Percentiles rank a stretch among this genome's conserved stretches.
These are phyloP conservation scores for Multifurca ochricompacta DNA, from an alignment of 768 basidiomycete species.

Conservation along the genomic window DNA sequence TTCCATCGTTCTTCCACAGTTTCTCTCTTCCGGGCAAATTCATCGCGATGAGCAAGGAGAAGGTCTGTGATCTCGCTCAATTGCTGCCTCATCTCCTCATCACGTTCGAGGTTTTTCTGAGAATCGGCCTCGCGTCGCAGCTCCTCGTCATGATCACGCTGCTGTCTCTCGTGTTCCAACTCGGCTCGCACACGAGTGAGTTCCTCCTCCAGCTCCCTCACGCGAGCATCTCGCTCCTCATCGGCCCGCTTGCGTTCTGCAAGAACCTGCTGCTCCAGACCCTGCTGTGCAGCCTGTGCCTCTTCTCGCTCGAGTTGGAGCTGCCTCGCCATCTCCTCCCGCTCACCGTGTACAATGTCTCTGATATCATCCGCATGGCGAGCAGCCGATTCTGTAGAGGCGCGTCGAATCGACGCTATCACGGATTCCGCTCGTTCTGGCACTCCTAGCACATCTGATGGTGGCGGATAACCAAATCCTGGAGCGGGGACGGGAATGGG, in stretches of 20 bases:
- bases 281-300: slow-evolving; percentile 18
- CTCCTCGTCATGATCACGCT: slow-evolving; percentile 49
- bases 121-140: slow-evolving; percentile 56
- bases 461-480: not conserved
- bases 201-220: slow-evolving; percentile 55
- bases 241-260: slow-evolving; percentile 25
- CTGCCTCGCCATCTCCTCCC: slow-evolving; percentile 17
- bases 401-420: slow-evolving; percentile 33
- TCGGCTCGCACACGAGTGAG: slow-evolving; percentile 48
- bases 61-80: slow-evolving; percentile 66
- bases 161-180: slow-evolving; percentile 54
- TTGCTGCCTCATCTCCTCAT: slow-evolving; percentile 52
- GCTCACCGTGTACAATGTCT: slow-evolving; percentile 29
- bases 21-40: slow-evolving; percentile 51
- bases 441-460: slow-evolving; percentile 17
- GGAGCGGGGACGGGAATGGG: slow-evolving; percentile 1
- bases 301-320: slow-evolving; percentile 18
- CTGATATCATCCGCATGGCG: slow-evolving; percentile 51
- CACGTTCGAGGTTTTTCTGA: slow-evolving; percentile 48
- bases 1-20: slow-evolving; percentile 54
- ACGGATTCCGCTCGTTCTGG: slow-evolving; percentile 28
- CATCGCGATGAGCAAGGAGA: slow-evolving; percentile 57
- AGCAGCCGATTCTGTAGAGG: slow-evolving; percentile 46
- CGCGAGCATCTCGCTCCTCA: slow-evolving; percentile 47
- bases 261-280: slow-evolving; percentile 12